A percentile compares a stretch with the other conserved stretches of the same genome.
phyloP scores from a whole-genome alignment of 768 basidiomycete genomes.

The Leucocoprinus leucothites region DNA sequence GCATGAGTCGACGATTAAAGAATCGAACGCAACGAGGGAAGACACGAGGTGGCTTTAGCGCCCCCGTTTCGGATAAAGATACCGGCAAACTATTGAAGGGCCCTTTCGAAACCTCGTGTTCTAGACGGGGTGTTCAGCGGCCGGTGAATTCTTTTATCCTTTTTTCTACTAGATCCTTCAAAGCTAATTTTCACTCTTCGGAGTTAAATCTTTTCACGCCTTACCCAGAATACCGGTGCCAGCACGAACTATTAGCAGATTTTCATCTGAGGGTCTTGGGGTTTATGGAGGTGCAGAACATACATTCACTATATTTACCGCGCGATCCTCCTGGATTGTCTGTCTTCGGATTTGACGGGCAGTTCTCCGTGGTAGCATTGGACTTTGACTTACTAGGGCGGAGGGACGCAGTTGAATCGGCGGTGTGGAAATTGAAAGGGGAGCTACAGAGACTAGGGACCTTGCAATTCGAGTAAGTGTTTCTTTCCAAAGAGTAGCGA shows the following conservation, averaged over 20 bases:
- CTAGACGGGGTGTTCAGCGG: background rate
- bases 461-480: constrained; percentile 32
- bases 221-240: constrained; percentile 33
- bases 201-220: constrained; percentile 23
- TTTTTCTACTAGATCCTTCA: too few relatives aligned
- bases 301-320: constrained; percentile 28
- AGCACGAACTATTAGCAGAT: constrained; percentile 25
- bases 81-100: background rate
- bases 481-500: background rate
- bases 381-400: constrained; percentile 36
- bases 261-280: constrained; percentile 22
- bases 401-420: constrained; percentile 24
- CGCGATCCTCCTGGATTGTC: constrained; percentile 13
- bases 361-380: constrained; percentile 43
- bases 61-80: constrained; percentile 6
- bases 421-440: constrained; percentile 28
- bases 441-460: constrained; percentile 31
- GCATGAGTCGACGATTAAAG: constrained; percentile 2
- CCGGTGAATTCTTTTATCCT: background rate
- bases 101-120: background rate
- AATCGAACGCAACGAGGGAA: background rate
- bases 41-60: background rate
- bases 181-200: background rate
- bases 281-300: constrained; percentile 34
- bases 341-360: constrained; percentile 46